Percentiles rank a stretch among this genome's conserved stretches.
phyloP scores from a whole-genome alignment of 2,329 filamentous ascomycete species.

The Monilinia fructicola region DNA sequence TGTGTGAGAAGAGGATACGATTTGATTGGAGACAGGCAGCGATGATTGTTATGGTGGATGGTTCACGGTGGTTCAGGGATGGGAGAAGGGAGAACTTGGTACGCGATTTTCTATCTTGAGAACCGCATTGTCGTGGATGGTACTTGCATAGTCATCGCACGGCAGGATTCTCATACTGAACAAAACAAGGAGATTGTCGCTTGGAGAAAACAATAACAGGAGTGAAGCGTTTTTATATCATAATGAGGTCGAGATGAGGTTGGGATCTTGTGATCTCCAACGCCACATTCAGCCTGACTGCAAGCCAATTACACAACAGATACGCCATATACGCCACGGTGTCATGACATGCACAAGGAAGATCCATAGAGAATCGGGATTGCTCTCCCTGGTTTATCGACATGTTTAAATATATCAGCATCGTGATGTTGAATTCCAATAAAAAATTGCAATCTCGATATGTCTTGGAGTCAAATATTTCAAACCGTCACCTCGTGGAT shows the following conservation, averaged over 20 bases:
- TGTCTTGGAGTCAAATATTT: too few relatives aligned
- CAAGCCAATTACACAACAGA: neutral
- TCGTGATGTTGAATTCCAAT: too few relatives aligned
- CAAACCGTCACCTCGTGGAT: too few relatives aligned
- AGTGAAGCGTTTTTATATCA: neutral
- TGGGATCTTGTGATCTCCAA: neutral
- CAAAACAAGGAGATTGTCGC: neutral
- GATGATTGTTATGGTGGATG: neutral
- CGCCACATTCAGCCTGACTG: neutral
- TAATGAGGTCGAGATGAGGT: neutral
- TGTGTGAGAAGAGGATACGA: neutral
- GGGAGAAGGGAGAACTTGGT: neutral
- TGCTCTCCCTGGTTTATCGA: too few relatives aligned
- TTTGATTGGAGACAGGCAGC: neutral
- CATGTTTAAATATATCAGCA: too few relatives aligned
- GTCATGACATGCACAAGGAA: too few relatives aligned
- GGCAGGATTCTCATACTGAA: neutral
- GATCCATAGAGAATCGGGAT: too few relatives aligned
- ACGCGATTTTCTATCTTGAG: slow-evolving; percentile 1
- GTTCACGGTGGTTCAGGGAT: slow-evolving; percentile 1
- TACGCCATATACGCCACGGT: too few relatives aligned
- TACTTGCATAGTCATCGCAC: neutral
- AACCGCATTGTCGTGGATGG: neutral
- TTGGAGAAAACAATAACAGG: neutral
- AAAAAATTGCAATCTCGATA: too few relatives aligned